A percentile compares a stretch with the other conserved stretches of the same genome.
phyloP scores from a whole-genome alignment of 2,329 filamentous ascomycete genomes.

The Biscogniauxia marginata region DNA sequence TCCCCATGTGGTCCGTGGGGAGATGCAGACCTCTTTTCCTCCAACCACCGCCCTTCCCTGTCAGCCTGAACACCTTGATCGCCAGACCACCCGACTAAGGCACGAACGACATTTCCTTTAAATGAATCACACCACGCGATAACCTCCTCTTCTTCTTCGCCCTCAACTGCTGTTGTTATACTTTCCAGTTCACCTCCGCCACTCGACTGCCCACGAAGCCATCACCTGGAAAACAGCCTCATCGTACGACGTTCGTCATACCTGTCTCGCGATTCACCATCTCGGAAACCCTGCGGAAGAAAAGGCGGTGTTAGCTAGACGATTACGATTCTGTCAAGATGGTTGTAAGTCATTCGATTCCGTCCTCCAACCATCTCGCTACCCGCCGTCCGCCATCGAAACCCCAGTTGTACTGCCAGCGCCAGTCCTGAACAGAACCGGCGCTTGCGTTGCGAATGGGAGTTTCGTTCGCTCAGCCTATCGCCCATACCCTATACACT shows the following conservation, averaged over 20 bases:
- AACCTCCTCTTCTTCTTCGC: not conserved
- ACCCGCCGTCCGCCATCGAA: not conserved
- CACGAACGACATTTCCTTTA: not conserved
- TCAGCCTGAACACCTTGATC: not conserved
- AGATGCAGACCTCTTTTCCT: not conserved
- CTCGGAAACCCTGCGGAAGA: not conserved
- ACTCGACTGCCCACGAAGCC: not conserved
- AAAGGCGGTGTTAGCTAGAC: not conserved
- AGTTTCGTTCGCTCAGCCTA: not conserved
- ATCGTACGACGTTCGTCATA: not conserved
- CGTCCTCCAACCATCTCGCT: not conserved
- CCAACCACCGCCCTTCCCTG: not conserved
- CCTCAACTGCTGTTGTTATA: not conserved
- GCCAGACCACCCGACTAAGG: not conserved
- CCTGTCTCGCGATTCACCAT: not conserved
- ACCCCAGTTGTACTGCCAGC: not conserved
- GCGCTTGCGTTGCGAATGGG: not conserved
- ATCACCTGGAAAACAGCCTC: not conserved
- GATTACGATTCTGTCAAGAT: slow-evolving; percentile 13
- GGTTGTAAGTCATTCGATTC: slow-evolving; percentile 19
- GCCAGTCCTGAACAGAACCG: not conserved
- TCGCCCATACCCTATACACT: not conserved
- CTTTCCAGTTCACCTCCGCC: not conserved
- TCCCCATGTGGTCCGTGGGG: not conserved
- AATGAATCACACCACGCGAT: not conserved